A percentile compares a stretch with the other conserved stretches of the same genome.
phyloP scores from a whole-genome alignment of 805 yeast genomes.

The Groenewaldozyma salmanticensis region DNA sequence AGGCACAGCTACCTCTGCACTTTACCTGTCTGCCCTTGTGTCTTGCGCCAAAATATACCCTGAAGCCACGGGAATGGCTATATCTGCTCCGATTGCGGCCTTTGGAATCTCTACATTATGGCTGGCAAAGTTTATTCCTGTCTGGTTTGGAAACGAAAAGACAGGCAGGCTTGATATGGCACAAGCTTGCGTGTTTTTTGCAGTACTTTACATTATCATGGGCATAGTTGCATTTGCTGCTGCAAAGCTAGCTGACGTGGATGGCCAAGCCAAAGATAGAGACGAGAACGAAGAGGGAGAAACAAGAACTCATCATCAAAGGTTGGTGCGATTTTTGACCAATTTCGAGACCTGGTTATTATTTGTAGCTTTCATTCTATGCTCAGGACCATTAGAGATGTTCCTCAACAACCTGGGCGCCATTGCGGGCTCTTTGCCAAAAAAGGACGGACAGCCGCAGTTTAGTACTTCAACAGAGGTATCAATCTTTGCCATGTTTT shows the following conservation, averaged over 20 bases:
- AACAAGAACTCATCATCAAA: conserved; percentile 13
- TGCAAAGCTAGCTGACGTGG: conserved; percentile 25
- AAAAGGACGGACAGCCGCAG: conserved; percentile 15
- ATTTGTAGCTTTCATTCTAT: conserved; percentile 52
- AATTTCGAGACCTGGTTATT: conserved; percentile 57
- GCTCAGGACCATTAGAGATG: conserved; percentile 79
- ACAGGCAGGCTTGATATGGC: conserved; percentile 13
- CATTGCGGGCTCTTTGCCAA: conserved; percentile 38
- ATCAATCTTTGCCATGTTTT: conserved; percentile 51
- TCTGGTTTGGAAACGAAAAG: conserved; percentile 26
- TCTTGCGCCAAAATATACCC: conserved; percentile 87
- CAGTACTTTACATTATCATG: conserved; percentile 15
- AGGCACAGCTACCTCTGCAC: conserved; percentile 32
- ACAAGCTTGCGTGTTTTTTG: conserved; percentile 16
- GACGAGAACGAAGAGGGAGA: conserved; percentile 19
- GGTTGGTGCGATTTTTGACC: conserved; percentile 28
- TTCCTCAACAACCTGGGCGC: conserved; percentile 78
- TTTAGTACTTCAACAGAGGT: conserved; percentile 32
- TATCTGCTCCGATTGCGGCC: conserved; percentile 79
- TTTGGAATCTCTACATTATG: conserved; percentile 77
- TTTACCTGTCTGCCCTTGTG: conserved; percentile 28
- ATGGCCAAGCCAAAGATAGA: conserved; percentile 14
- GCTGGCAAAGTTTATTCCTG: conserved; percentile 46
- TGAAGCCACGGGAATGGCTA: conserved; percentile 63
- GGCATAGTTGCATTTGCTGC: conserved; percentile 21